Evolutionary conservation across 257 asterid genomes (phyloP).

Genomic region (Solanum corneliomulleri): DNA sequence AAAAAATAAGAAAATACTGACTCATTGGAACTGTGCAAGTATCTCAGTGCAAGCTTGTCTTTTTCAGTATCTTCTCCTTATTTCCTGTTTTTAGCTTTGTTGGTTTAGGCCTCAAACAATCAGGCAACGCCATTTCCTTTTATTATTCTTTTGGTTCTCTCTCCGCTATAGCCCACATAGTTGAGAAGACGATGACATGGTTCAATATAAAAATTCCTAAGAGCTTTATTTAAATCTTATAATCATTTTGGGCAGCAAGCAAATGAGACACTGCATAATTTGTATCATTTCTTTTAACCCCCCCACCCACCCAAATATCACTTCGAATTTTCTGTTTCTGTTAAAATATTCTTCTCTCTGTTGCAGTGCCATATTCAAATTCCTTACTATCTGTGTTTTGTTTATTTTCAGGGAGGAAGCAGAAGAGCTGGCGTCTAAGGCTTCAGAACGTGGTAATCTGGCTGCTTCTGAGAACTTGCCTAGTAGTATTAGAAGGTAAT

Average conservation of each 20-base stretch:
- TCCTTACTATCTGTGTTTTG: neutral
- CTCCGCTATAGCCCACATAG: neutral
- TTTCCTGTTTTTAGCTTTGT: neutral
- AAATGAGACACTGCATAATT: too few relatives aligned
- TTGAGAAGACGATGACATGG: neutral
- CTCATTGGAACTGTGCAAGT: neutral
- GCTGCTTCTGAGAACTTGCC: slow-evolving; percentile 28
- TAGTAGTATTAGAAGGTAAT: slow-evolving; percentile 42
- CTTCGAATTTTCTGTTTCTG: too few relatives aligned
- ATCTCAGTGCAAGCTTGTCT: neutral
- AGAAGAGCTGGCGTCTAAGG: slow-evolving; percentile 33
- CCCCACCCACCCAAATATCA: neutral
- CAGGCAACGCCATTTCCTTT: neutral
- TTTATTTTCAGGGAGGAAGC: slow-evolving; percentile 53
- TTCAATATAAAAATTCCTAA: neutral
- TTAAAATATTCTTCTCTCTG: neutral
- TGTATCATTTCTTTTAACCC: too few relatives aligned
- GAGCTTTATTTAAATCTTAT: too few relatives aligned
- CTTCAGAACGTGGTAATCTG: slow-evolving; percentile 12
- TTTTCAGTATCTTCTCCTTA: neutral
- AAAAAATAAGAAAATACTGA: neutral
- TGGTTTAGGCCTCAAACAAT: neutral
- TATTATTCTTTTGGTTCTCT: neutral
- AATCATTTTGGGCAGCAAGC: neutral
- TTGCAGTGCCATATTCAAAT: neutral